Conservation (phyloP, 129 eudicot species). For the Chrysanthemum seticuspe region DNA sequence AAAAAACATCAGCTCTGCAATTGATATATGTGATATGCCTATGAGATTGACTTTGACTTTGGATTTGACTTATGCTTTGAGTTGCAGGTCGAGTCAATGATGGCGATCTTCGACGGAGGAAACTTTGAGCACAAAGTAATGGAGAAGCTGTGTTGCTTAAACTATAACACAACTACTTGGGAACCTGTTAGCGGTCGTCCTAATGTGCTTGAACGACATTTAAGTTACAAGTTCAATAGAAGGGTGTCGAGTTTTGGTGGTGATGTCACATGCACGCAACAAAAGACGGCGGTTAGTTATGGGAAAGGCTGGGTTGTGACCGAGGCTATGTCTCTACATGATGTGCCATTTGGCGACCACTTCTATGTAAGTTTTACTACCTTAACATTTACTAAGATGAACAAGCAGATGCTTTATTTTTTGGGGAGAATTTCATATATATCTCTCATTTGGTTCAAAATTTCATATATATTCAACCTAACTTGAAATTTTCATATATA, state of each 20-base stretch:
- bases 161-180: constrained; percentile 69
- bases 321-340: constrained; percentile 66
- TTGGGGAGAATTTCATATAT: too few relatives aligned
- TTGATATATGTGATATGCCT: too few relatives aligned
- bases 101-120: constrained; percentile 82
- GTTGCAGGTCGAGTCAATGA: constrained; percentile 53
- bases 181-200: constrained; percentile 33
- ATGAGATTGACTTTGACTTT: too few relatives aligned
- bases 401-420: too few relatives aligned
- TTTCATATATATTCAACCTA: too few relatives aligned
- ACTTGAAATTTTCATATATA: too few relatives aligned
- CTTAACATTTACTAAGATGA: too few relatives aligned
- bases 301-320: constrained; percentile 61
- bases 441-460: too few relatives aligned
- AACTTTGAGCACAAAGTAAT: constrained; percentile 74
- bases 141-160: constrained; percentile 66
- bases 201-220: constrained; percentile 48
- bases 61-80: background rate
- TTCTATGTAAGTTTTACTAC: constrained; percentile 54
- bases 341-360: constrained; percentile 71
- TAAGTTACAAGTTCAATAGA: constrained; percentile 64
- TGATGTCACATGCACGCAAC: constrained; percentile 79
- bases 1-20: background rate
- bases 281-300: constrained; percentile 34
- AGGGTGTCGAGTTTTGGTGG: constrained; percentile 81